Evolutionary conservation across 352 stramenopile species (phyloP), one percentile per base, ranked within the genome.

Genomic region (Peronosclerospora sorghi): DNA sequence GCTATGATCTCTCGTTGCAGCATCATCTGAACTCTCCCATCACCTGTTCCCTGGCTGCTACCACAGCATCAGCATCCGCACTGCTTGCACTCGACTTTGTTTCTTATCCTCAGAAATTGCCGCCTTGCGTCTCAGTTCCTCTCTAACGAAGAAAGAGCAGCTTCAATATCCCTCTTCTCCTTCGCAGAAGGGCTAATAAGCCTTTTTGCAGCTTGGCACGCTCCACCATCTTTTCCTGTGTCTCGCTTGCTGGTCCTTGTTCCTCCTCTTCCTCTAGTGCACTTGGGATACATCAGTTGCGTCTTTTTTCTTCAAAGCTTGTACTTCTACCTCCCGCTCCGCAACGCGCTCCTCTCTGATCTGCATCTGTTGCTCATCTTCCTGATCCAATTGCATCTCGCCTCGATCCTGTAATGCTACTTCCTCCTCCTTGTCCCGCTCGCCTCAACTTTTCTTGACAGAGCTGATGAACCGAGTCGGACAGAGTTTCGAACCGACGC

Each of bases 161-260:
- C 69, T 27, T 79, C 48, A 27, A 85, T 75, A 45, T 85, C 73
- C 1, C 57, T 50, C 54, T 71, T 73, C 51, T 85, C 73, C 42
- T 85, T 69, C 30, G 47, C 53, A 7, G 69, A 56, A 28, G 82
- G 48, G n/a, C n/a, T 7, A 61, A 61, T 14, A 85, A 39, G 8
- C 54, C 59, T 47, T 82, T 67, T 5, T 54, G 47, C 2, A 82
- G 51, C 39, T 67, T 56, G 1, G 51, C 35, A 4, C 79, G 47
- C 36, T 68, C 58, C 2, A 49, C 32, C 24, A 67, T 38, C 24
- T 64, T 48, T 6, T 23, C 51, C 2, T 63, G 41, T 13, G 53
- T 39, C 2, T 63, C 41, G 52, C 48, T 0, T 56, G 47, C 18
- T 24, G 7, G 13, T 1, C 9, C 6, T 8, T 23, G 35, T 5